phyloP scores from a whole-genome alignment of 2,329 filamentous ascomycete genomes.

The Ophiosphaerella herpotricha region DNA sequence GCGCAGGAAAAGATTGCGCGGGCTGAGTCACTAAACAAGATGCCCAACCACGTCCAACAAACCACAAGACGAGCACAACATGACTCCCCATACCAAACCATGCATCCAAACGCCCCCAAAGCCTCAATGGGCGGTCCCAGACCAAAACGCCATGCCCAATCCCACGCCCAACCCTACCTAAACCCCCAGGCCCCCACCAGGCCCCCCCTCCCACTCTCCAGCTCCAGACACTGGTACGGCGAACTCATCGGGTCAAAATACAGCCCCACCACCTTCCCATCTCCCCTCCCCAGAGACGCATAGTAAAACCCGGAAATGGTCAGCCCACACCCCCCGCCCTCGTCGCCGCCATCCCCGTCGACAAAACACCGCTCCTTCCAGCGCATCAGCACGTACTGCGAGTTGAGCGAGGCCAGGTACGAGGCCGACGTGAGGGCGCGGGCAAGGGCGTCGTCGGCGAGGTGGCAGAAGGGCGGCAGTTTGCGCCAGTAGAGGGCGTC shows the following conservation, averaged over 20 bases:
- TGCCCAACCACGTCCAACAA: too few species aligned
- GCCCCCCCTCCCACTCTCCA: constrained; percentile 46
- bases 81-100: neutral
- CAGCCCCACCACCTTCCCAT: constrained; percentile 56
- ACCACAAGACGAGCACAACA: neutral
- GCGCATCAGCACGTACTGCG: constrained; percentile 61
- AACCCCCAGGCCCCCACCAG: constrained; percentile 48
- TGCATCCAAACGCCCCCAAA: neutral
- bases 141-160: neutral
- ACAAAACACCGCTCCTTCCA: constrained; percentile 61
- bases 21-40: too few species aligned
- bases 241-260: constrained; percentile 61
- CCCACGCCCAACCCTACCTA: constrained; percentile 8
- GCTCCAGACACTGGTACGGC: constrained; percentile 57
- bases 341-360: neutral
- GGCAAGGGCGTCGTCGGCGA: constrained; percentile 49
- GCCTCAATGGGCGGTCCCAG: constrained; percentile 11
- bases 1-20: too few species aligned
- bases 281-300: constrained; percentile 52
- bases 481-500: constrained; percentile 57
- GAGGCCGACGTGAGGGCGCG: constrained; percentile 50
- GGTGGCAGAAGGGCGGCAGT: constrained; percentile 50
- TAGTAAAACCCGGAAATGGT: constrained; percentile 63
- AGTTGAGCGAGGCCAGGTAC: constrained; percentile 40
- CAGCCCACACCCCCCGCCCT: constrained; percentile 49